These are phyloP conservation scores for Saccharomycopsis fibuligera DNA, from an alignment of 805 yeast species.

Conservation along the genomic window DNA sequence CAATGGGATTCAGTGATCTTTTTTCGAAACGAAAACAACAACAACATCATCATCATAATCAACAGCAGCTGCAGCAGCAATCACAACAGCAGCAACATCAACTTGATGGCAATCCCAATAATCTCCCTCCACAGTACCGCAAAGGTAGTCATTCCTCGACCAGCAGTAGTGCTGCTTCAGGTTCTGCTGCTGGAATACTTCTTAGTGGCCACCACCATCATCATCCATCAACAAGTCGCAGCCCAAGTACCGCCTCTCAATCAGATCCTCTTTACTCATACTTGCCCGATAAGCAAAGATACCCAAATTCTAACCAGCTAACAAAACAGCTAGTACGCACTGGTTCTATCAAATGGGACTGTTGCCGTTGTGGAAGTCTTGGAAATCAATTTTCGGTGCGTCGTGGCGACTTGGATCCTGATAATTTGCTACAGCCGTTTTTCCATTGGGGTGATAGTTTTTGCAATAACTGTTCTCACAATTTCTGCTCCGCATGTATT, in stretches of 20 bases:
- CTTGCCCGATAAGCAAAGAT: constrained; percentile 8
- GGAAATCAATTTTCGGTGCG: constrained; percentile 11
- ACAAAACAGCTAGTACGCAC: constrained; percentile 9
- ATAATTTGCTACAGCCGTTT: constrained; percentile 16
- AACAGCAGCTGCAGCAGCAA: constrained; percentile 35
- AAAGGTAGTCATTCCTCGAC: neutral
- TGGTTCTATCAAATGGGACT: constrained; percentile 18
- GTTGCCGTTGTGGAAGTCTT: constrained; percentile 17
- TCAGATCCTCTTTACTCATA: neutral
- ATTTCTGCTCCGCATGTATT: constrained; percentile 17
- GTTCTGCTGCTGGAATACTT: too few species aligned
- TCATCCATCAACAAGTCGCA: too few species aligned
- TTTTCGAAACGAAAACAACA: constrained; percentile 36
- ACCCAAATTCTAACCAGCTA: constrained; percentile 13
- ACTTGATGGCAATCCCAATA: neutral
- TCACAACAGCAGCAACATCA: neutral
- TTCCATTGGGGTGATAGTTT: constrained; percentile 20
- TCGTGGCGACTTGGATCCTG: constrained; percentile 11
- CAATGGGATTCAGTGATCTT: constrained; percentile 16
- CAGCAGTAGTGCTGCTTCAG: too few species aligned
- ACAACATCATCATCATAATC: constrained; percentile 74
- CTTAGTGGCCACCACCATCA: too few species aligned
- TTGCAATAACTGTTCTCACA: constrained; percentile 18
- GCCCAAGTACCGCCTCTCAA: neutral
- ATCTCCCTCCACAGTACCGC: neutral